These are phyloP conservation scores for Xerocomus potaroensis DNA, from an alignment of 768 basidiomycete genomes.

Conservation along the genomic window DNA sequence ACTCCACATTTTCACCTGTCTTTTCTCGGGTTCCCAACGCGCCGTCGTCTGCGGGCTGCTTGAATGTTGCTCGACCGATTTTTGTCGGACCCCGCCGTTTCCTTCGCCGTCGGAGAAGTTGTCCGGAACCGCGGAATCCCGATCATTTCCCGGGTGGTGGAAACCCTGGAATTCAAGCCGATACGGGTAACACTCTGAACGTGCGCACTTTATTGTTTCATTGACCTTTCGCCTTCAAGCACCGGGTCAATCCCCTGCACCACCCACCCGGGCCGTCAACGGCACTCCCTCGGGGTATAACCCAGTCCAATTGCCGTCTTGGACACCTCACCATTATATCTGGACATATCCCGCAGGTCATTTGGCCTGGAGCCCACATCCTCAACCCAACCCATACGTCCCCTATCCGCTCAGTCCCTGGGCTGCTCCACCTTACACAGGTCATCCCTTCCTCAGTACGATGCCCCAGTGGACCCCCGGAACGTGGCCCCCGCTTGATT, in stretches of 20 bases:
- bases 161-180: slow-evolving; percentile 19
- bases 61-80: slow-evolving; percentile 6
- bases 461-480: slow-evolving; percentile 26
- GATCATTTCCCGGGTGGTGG: slow-evolving; percentile 17
- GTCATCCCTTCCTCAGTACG: slow-evolving; percentile 22
- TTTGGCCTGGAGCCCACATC: slow-evolving; percentile 26
- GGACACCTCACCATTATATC: slow-evolving; percentile 18
- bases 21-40: slow-evolving; percentile 5
- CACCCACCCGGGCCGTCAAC: background rate
- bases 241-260: slow-evolving; percentile 4
- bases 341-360: slow-evolving; percentile 25
- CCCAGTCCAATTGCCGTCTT: slow-evolving; percentile 7
- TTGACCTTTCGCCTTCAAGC: slow-evolving; percentile 4
- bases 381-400: slow-evolving; percentile 10
- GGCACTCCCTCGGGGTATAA: slow-evolving; percentile 1
- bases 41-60: slow-evolving; percentile 1
- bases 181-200: slow-evolving; percentile 14
- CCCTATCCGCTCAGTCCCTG: slow-evolving; percentile 12
- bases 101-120: slow-evolving; percentile 6
- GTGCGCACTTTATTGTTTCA: background rate
- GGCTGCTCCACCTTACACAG: slow-evolving; percentile 14
- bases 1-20: slow-evolving; percentile 20
- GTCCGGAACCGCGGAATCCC: slow-evolving; percentile 2
- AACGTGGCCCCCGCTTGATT: slow-evolving; percentile 27
- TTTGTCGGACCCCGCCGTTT: slow-evolving; percentile 10